A percentile compares a stretch with the other conserved stretches of the same genome.
phyloP scores from a whole-genome alignment of 768 basidiomycete genomes.

The Rhodotorula kratochvilovae region DNA sequence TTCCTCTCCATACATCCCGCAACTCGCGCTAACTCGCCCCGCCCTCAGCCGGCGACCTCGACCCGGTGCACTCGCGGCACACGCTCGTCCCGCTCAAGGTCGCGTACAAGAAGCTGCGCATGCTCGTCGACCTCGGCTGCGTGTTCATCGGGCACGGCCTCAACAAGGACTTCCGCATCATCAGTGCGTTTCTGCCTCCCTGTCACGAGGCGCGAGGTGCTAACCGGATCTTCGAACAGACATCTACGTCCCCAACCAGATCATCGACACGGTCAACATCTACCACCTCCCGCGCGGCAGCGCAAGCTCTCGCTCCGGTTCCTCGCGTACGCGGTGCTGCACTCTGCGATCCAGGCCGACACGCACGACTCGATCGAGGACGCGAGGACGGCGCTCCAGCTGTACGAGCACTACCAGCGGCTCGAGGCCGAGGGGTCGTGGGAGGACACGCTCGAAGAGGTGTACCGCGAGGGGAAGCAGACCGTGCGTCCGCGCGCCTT shows the following conservation, averaged over 20 bases:
- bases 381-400: conserved; percentile 72
- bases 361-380: conserved; percentile 99
- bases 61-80: conserved; percentile 72
- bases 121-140: conserved; percentile 89
- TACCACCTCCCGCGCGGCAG: conserved; percentile 78
- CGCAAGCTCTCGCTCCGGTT: conserved; percentile 87
- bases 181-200: conserved; percentile 61
- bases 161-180: conserved; percentile 95
- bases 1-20: not conserved
- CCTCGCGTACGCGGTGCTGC: conserved; percentile 87
- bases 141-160: conserved; percentile 96
- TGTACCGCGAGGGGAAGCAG: conserved; percentile 50
- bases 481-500: conserved; percentile 6
- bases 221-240: conserved; percentile 54
- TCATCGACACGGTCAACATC: conserved; percentile 96
- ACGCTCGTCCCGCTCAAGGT: conserved; percentile 92
- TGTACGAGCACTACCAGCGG: conserved; percentile 68
- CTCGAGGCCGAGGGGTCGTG: conserved; percentile 72
- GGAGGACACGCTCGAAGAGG: conserved; percentile 74
- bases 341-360: conserved; percentile 85
- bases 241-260: conserved; percentile 89
- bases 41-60: conserved; percentile 76
- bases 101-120: conserved; percentile 94
- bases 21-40: not conserved
- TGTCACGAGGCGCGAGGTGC: not conserved